Evolutionary conservation across 2,329 filamentous ascomycete species (phyloP).

Genomic region (Onygenales sp.): DNA sequence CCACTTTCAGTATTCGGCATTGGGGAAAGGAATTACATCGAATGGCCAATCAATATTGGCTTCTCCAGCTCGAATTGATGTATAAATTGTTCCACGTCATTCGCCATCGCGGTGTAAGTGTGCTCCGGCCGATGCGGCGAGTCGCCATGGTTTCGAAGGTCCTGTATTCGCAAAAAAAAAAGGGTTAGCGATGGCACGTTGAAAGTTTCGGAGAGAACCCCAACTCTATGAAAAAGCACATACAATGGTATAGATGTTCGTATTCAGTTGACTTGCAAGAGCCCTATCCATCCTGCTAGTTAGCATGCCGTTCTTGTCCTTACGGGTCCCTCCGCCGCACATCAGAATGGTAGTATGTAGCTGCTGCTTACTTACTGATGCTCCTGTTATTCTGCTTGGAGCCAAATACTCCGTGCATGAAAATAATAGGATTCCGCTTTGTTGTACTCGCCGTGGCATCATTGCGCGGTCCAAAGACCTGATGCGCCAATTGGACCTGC

Average conservation of each 20-base stretch:
- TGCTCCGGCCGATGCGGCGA: conserved; percentile 66
- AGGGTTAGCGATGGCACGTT: not conserved
- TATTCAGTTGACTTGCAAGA: conserved; percentile 63
- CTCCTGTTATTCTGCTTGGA: conserved; percentile 83
- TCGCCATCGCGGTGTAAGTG: conserved; percentile 68
- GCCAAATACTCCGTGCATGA: conserved; percentile 85
- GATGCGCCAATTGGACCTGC: conserved; percentile 4
- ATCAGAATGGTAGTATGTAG: not conserved
- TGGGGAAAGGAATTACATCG: conserved; percentile 53
- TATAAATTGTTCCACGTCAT: conserved; percentile 73
- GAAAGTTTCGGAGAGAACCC: conserved; percentile 6
- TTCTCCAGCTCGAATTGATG: conserved; percentile 50
- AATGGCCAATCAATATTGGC: conserved; percentile 73
- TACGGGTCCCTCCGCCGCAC: not conserved
- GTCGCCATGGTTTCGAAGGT: conserved; percentile 85
- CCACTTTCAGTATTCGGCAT: not conserved
- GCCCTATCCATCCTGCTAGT: conserved; percentile 41
- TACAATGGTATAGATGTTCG: conserved; percentile 69
- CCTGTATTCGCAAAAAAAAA: conserved; percentile 37
- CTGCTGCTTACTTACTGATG: conserved; percentile 69
- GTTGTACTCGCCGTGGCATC: not conserved
- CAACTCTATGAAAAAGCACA: conserved; percentile 17
- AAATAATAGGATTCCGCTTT: conserved; percentile 59
- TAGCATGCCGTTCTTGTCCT: not conserved
- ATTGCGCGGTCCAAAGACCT: conserved; percentile 2